Evolutionary conservation across 257 asterid species (phyloP).

Genomic region (Leonotis leonurus): DNA sequence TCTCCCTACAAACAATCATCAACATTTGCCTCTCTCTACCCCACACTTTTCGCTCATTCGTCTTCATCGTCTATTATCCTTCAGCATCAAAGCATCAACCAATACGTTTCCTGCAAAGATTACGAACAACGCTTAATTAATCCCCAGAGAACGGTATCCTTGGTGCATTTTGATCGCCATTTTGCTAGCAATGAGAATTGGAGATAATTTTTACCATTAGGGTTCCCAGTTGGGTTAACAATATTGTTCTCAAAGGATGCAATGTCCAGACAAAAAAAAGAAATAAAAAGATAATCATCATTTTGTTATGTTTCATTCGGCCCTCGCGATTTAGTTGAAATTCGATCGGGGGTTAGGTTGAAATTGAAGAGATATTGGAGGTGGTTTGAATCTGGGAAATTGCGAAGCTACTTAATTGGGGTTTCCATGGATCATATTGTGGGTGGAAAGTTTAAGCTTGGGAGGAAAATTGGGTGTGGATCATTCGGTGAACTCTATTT

Average conservation of each 20-base stretch:
- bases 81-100: slow-evolving; percentile 6
- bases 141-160: not conserved
- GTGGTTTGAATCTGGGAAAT: not conserved
- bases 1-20: slow-evolving; percentile 1
- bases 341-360: slow-evolving; percentile 2
- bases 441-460: slow-evolving; percentile 78
- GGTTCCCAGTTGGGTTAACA: slow-evolving; percentile 31
- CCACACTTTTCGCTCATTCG: slow-evolving; percentile 18
- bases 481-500: slow-evolving; percentile 78
- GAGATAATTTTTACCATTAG: slow-evolving; percentile 27
- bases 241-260: slow-evolving; percentile 24
- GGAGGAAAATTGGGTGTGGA: slow-evolving; percentile 83
- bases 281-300: not conserved
- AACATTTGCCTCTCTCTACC: slow-evolving; percentile 1
- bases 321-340: slow-evolving; percentile 8
- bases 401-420: slow-evolving; percentile 12
- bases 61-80: not conserved
- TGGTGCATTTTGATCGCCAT: slow-evolving; percentile 3
- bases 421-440: slow-evolving; percentile 72
- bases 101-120: not conserved
- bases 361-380: slow-evolving; percentile 7
- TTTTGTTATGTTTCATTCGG: slow-evolving; percentile 2
- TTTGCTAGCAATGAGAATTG: slow-evolving; percentile 30
- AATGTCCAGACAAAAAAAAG: slow-evolving; percentile 12
- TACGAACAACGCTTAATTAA: not conserved